phyloP scores from a whole-genome alignment of 495 filamentous ascomycete species.

The Astrocystis sublimbata region DNA sequence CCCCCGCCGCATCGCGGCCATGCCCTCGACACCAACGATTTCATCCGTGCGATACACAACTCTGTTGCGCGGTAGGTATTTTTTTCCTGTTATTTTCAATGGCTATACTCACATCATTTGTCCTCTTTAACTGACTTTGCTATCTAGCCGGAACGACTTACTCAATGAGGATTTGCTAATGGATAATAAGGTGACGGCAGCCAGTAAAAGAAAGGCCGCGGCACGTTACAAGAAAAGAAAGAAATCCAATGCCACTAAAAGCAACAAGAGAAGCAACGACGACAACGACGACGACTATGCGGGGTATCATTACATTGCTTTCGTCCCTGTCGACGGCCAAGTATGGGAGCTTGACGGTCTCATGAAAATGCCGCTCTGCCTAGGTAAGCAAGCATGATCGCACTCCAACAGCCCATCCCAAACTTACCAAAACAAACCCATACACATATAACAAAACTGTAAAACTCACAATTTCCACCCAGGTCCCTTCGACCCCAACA shows the following conservation, averaged over 20 bases:
- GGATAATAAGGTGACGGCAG: constrained; percentile 57
- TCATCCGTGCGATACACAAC: constrained; percentile 81
- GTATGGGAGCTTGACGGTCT: constrained; percentile 94
- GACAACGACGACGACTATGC: too few relatives aligned
- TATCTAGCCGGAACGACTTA: constrained; percentile 69
- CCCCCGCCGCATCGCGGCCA: constrained; percentile 73
- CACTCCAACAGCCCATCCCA: neutral
- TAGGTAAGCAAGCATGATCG: constrained; percentile 55
- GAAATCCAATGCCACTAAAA: constrained; percentile 16
- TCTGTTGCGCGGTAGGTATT: constrained; percentile 78
- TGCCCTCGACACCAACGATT: constrained; percentile 69
- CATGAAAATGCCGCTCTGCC: constrained; percentile 65
- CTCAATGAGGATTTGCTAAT: constrained; percentile 73
- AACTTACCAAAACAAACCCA: neutral
- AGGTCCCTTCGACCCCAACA: constrained; percentile 23
- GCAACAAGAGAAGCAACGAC: constrained; percentile 26
- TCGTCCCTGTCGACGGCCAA: constrained; percentile 70
- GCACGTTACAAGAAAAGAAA: constrained; percentile 31
- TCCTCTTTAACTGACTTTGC: too few relatives aligned
- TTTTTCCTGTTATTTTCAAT: too few relatives aligned
- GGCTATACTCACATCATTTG: too few relatives aligned
- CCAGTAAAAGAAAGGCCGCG: constrained; percentile 39
- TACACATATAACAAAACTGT: too few relatives aligned
- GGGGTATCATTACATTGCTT: constrained; percentile 89
- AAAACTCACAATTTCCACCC: too few relatives aligned